A percentile compares a stretch with the other conserved stretches of the same genome.
Evolutionary conservation across 148 eudicot genomes (phyloP).

Genomic region (Rhododendron mucronatum): DNA sequence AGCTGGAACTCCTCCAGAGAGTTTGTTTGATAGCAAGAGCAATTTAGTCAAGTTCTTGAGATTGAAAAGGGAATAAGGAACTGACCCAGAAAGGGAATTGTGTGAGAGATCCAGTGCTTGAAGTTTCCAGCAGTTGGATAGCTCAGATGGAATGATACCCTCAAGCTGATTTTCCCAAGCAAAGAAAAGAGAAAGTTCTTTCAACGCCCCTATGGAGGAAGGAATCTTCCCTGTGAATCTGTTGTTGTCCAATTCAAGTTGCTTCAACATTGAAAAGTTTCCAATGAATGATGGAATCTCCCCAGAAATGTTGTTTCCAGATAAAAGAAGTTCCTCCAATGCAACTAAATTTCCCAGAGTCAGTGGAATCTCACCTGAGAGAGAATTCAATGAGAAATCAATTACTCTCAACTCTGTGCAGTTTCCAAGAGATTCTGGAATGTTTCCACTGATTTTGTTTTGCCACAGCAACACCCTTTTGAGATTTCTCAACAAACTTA

Average conservation of each 20-base stretch:
- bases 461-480: slow-evolving; percentile 31
- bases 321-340: slow-evolving; percentile 33
- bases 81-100: slow-evolving; percentile 28
- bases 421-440: slow-evolving; percentile 30
- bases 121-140: slow-evolving; percentile 29
- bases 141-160: slow-evolving; percentile 31
- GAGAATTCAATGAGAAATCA: slow-evolving; percentile 33
- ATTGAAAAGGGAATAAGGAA: slow-evolving; percentile 24
- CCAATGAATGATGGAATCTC: slow-evolving; percentile 26
- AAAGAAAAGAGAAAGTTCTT: slow-evolving; percentile 29
- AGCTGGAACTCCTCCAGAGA: slow-evolving; percentile 27
- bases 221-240: slow-evolving; percentile 31
- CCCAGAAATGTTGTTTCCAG: slow-evolving; percentile 26
- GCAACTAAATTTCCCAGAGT: slow-evolving; percentile 14
- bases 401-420: slow-evolving; percentile 19
- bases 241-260: slow-evolving; percentile 36
- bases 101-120: slow-evolving; percentile 32
- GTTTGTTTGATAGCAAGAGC: slow-evolving; percentile 29
- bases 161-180: slow-evolving; percentile 36
- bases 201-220: slow-evolving; percentile 20
- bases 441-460: slow-evolving; percentile 27
- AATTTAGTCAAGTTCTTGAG: slow-evolving; percentile 30
- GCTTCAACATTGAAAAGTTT: slow-evolving; percentile 24
- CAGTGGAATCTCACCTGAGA: slow-evolving; percentile 25
- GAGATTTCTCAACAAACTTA: slow-evolving; percentile 22